These are phyloP conservation scores for Salix suchowensis DNA, from an alignment of 345 rosid genomes.

Conservation along the genomic window DNA sequence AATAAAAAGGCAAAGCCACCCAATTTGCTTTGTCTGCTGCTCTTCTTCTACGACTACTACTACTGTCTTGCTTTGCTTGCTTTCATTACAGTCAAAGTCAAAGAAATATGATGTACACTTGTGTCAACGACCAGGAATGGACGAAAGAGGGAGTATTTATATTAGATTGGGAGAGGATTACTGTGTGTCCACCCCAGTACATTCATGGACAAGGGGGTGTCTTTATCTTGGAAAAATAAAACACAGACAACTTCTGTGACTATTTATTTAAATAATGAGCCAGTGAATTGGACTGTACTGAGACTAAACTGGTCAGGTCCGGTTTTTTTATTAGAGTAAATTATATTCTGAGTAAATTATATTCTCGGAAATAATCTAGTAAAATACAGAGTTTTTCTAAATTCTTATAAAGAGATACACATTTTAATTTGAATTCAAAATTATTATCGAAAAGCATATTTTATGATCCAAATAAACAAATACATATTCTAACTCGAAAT, in stretches of 20 bases:
- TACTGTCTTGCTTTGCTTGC: background rate
- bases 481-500: too few species aligned
- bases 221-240: background rate
- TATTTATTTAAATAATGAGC: background rate
- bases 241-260: background rate
- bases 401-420: too few species aligned
- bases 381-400: fast-evolving
- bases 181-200: background rate
- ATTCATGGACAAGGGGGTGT: background rate
- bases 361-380: too few species aligned
- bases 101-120: background rate
- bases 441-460: too few species aligned
- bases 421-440: too few species aligned
- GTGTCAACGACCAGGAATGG: background rate
- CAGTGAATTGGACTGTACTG: too few species aligned
- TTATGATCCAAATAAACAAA: too few species aligned
- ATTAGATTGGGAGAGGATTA: background rate
- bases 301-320: background rate
- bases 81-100: constrained; percentile 27
- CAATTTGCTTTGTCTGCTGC: constrained; percentile 4
- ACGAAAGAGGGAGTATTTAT: background rate
- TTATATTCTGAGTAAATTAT: too few species aligned
- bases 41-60: background rate
- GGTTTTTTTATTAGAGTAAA: too few species aligned
- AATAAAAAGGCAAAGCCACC: background rate